Conservation (phyloP, 2,329 filamentous ascomycete species). For the Alternaria gaisen region DNA sequence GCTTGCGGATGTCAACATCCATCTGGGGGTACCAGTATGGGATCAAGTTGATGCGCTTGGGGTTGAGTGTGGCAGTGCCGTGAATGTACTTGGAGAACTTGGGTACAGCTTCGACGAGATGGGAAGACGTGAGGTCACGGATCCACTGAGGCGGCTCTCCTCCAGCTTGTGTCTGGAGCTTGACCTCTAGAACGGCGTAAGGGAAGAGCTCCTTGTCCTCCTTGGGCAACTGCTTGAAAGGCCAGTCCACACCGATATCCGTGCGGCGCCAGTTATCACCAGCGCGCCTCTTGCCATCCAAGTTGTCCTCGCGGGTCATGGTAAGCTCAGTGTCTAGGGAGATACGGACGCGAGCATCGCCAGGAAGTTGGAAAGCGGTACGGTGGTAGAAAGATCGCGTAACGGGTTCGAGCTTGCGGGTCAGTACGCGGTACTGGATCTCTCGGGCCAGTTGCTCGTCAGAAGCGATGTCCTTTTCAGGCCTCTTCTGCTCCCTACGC, state of each 20-base stretch:
- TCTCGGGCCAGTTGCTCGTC: conserved; percentile 90
- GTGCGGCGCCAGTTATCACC: conserved; percentile 95
- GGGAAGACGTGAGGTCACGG: conserved; percentile 87
- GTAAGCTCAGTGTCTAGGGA: conserved; percentile 96
- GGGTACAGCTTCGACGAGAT: conserved; percentile 97
- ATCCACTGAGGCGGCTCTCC: conserved; percentile 98
- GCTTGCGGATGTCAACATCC: conserved; percentile 96
- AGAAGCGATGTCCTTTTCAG: conserved; percentile 87
- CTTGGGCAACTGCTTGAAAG: conserved; percentile 86
- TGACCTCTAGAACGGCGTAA: conserved; percentile 95
- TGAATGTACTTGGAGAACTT: conserved; percentile 99
- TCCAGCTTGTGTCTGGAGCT: conserved; percentile 93
- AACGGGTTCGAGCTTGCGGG: conserved; percentile 85
- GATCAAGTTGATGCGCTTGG: conserved; percentile 83
- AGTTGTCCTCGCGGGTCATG: conserved; percentile 94
- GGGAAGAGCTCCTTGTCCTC: conserved; percentile 91
- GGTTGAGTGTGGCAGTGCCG: conserved; percentile 87
- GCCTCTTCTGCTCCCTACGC: conserved; percentile 93
- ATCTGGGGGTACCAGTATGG: conserved; percentile 99
- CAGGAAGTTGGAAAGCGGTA: conserved; percentile 95
- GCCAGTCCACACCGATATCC: conserved; percentile 97
- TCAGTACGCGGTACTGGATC: conserved; percentile 91
- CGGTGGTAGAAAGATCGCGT: conserved; percentile 98
- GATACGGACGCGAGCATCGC: conserved; percentile 94
- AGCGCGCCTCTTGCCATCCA: conserved; percentile 77